phyloP scores from a whole-genome alignment of 768 basidiomycete species.

The Tulasnella sp. region DNA sequence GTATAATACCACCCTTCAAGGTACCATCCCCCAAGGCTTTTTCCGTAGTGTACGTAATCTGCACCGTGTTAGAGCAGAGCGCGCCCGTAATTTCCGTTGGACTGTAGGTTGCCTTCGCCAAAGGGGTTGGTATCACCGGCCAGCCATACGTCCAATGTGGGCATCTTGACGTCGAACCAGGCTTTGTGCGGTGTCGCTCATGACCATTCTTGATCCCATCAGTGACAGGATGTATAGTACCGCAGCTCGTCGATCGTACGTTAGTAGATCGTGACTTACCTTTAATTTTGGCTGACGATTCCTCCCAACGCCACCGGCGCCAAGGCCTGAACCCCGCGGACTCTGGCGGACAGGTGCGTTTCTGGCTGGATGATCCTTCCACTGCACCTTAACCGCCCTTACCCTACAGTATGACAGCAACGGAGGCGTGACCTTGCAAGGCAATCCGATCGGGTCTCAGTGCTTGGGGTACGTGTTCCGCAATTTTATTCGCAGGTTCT shows the following conservation, averaged over 20 bases:
- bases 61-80: not conserved
- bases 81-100: not conserved
- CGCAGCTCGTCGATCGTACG: conserved; percentile 15
- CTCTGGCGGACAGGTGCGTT: conserved; percentile 21
- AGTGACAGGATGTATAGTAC: conserved; percentile 26
- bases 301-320: not conserved
- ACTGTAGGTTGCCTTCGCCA: conserved; percentile 6
- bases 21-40: conserved; percentile 13
- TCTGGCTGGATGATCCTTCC: not conserved
- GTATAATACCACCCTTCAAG: conserved; percentile 6
- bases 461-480: conserved; percentile 21
- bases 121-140: conserved; percentile 6
- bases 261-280: not conserved
- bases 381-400: not conserved
- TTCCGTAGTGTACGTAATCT: not conserved
- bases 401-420: conserved; percentile 15
- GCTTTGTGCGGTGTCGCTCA: not conserved
- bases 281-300: not conserved
- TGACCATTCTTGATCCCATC: not conserved
- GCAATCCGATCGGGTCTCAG: conserved; percentile 20
- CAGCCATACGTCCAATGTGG: conserved; percentile 10
- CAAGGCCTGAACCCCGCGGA: conserved; percentile 23
- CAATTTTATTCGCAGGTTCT: not conserved
- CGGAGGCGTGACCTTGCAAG: conserved; percentile 7
- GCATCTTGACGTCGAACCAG: not conserved